Evolutionary conservation across 2,329 filamentous ascomycete genomes (phyloP), one percentile per base, ranked within the genome.

Genomic region (Talaromyces sp.): DNA sequence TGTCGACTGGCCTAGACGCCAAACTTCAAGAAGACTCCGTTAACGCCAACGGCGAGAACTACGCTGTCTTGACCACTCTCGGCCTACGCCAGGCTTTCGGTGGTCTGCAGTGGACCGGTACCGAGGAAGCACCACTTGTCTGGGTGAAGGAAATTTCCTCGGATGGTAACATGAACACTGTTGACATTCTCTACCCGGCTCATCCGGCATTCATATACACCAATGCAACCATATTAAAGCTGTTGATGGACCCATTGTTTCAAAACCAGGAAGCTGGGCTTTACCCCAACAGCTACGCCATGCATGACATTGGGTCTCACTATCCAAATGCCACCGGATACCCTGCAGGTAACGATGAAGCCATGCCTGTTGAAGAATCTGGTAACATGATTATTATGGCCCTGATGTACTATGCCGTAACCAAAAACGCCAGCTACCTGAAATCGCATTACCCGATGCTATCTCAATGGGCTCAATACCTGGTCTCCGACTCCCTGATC

Each of bases 11-110:
- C 7, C 69, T 81, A 33, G 79, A 82, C 59, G 61, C 65, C 11
- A 69, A 73, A 58, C 71, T 82, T 19, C 66, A 70, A 0, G 61
- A 56, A 0, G 80, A 81, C 59, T 79, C 79, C 1, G 65, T 70
- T 41, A 69, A 67, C 31, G 74, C 72, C 4, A 78, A 72, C 35
- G 79, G 80, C 1, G 66, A 77, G 39, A 70, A 81, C 58, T 82
- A 82, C 60, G 67, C 77, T 13, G 73, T 73, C 3, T 72, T 84
- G 52, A 79, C 80, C 4, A 77, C 80, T 3, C 73, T 83, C 1
- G 77, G 78, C 15, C 73, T 75, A 13, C 78, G 81, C 19, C 81
- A 84, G 56, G 76, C 75, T 1, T 80, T 81, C 61, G 80, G 73
- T 39, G 76, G 78, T 2, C 75, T 75, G 2, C 77, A 82, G 55